phyloP scores from a whole-genome alignment of 176 grass and related monocot species.

The barley (Hordeum vulgare) region DNA sequence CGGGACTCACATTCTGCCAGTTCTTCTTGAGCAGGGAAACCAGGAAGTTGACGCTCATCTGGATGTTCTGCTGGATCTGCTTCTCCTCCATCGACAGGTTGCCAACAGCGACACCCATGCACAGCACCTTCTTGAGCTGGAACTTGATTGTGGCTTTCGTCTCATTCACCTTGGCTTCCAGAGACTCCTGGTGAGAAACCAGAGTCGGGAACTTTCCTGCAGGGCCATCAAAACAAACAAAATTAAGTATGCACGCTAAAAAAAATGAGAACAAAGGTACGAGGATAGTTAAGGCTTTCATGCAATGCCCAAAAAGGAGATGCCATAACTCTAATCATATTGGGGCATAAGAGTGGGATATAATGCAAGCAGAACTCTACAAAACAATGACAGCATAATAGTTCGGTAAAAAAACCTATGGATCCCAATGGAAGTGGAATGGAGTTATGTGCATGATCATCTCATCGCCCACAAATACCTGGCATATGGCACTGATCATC shows the following conservation, averaged over 20 bases:
- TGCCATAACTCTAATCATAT: background rate
- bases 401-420: background rate
- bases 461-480: background rate
- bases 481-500: background rate
- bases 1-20: slow-evolving; percentile 63
- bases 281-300: background rate
- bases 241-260: background rate
- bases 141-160: slow-evolving; percentile 78
- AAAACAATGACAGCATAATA: too few species aligned
- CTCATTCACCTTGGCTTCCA: slow-evolving; percentile 78
- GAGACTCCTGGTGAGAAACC: slow-evolving; percentile 61
- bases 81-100: slow-evolving; percentile 81
- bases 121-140: slow-evolving; percentile 80
- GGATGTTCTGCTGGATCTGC: slow-evolving; percentile 79
- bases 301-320: background rate
- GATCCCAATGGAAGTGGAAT: background rate
- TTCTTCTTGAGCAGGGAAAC: slow-evolving; percentile 84
- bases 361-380: background rate
- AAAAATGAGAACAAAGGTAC: background rate
- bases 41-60: slow-evolving; percentile 76
- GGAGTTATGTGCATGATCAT: background rate
- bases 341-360: background rate
- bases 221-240: background rate
- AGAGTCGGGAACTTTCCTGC: slow-evolving; percentile 76
- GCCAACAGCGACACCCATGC: slow-evolving; percentile 81